Evolutionary conservation across 129 eudicot genomes (phyloP), one percentile per base, ranked within the genome.

Genomic region (Centrapalus pauciflorus): DNA sequence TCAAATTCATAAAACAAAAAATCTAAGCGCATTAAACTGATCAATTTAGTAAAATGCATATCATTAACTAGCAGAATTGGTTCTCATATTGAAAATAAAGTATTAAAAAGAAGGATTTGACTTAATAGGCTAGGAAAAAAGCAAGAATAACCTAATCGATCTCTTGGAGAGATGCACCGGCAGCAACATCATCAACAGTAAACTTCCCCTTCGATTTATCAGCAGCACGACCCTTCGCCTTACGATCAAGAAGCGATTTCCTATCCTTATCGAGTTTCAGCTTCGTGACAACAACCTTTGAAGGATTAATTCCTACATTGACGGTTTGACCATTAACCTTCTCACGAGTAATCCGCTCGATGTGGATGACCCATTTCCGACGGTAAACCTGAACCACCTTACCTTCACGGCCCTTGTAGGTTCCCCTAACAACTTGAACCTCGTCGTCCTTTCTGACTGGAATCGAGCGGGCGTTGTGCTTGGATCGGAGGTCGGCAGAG

Each of bases 341-440:
- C 69, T 81, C 81, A 8, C 81, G 70, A 0, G 82, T 76, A 3
- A 81, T 71, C 13, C 79, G 51, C 6, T 81, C 79, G 41, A 81
- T 81, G 55, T 81, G 81, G 49, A 87, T 87, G 0, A 83, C 95
- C 95, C 89, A 86, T 37, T 83, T 83, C 41, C 81, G 69, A 2
- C 95, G 84, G 73, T 87, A 87, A 0, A 83, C 89, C 66, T 87
- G 87, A 14, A 83, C 89, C 0, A 87, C 81, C 61, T 87, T 87
- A 0, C 90, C 95, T 20, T 87, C 90, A 28, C 90, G 87, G 32
- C 90, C 90, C 64, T 83, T 87, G 85, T 71, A 87, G 43, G 90
- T 87, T 0, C 95, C 95, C n/a, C 90, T 77, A 7, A 80, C 89
- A 2, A 87, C 85, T 45, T 87, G 90, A 10, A 83, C 78, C 66